Evolutionary conservation across 2,329 filamentous ascomycete species (phyloP).

Genomic region (Stachybotrys chartarum): DNA sequence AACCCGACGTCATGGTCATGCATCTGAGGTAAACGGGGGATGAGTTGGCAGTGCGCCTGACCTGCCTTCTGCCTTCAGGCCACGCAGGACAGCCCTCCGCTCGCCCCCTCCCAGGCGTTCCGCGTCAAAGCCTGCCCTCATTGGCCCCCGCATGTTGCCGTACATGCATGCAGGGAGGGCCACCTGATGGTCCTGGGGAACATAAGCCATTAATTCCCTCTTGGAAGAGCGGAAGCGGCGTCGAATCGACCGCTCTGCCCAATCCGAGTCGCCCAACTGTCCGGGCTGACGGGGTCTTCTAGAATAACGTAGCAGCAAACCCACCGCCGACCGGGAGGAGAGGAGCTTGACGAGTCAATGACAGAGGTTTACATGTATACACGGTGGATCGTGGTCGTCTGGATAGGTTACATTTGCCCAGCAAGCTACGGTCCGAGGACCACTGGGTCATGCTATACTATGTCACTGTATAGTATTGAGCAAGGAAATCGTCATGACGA

Average conservation of each 20-base stretch:
- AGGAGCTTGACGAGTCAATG: not conserved
- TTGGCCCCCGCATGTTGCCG: not conserved
- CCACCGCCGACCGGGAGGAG: not conserved
- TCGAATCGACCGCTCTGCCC: not conserved
- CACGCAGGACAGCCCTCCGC: too few relatives aligned
- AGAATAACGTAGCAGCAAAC: not conserved
- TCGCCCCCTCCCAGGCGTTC: not conserved
- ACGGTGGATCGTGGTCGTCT: not conserved
- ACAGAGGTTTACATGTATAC: not conserved
- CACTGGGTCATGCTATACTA: not conserved
- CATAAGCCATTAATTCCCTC: not conserved
- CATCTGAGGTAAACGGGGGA: conserved; percentile 55
- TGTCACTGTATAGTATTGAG: not conserved
- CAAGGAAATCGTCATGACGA: not conserved
- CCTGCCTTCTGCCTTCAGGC: not conserved
- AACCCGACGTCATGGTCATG: conserved; percentile 81
- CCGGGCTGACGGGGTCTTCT: not conserved
- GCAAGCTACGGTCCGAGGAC: not conserved
- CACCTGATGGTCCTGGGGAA: not conserved
- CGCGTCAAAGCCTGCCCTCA: not conserved
- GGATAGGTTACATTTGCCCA: not conserved
- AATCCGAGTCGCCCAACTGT: not conserved
- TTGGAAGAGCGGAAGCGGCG: not conserved
- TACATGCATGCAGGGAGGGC: not conserved
- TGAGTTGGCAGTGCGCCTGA: not conserved